Base-by-base conservation (phyloP, 305 asterid species). In the Nicotiana rustica region DNA sequence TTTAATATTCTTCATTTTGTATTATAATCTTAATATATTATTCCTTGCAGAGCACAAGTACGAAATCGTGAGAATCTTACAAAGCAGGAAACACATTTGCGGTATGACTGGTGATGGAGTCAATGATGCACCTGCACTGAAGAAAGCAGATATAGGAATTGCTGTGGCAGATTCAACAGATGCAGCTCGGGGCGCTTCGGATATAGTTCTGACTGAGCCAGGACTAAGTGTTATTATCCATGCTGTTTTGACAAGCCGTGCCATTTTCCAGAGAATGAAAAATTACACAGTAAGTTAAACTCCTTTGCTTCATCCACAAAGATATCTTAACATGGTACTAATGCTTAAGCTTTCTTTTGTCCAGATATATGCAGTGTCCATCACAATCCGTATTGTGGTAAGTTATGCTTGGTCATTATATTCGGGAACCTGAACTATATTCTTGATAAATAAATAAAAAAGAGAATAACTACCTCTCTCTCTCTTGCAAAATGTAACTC, bases 81-180 rank as follows among this genome's bases (percentile, higher is more conserved):
- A 93, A 87, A 92, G 91, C 79, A 87, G 94, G 79, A 88, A 89
- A 88, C 97, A 93, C 86, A 93, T 93, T 44, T 90, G 93, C 80
- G 97, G 97, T 5, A 93, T 93, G 97, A 93, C 97, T 0, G 97
- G 97, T 3, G 97, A 93, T 67, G 97, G 97, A n/a, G 97, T 93
- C 13, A 93, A 93, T 19, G 97, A 93, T 35, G 97, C 97, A 10
- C 97, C 97, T 44, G 97, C 97, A 65, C 82, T 93, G 69, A 93
- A 93, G 88, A 92, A 89, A 89, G 98, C 98, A 7, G 98, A 94
- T 79, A 94, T 94, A 1, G 98, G 98, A 38, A 93, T 92, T 84
- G 97, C 97, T 17, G 96, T 92, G 49, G 95, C 97, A 64, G 98
- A 94, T 88, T 94, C 98, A 31, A 94, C 98, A 6, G 98, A 94